Base-by-base conservation (phyloP, 169 alveolate species). In the Babesia ovata region DNA sequence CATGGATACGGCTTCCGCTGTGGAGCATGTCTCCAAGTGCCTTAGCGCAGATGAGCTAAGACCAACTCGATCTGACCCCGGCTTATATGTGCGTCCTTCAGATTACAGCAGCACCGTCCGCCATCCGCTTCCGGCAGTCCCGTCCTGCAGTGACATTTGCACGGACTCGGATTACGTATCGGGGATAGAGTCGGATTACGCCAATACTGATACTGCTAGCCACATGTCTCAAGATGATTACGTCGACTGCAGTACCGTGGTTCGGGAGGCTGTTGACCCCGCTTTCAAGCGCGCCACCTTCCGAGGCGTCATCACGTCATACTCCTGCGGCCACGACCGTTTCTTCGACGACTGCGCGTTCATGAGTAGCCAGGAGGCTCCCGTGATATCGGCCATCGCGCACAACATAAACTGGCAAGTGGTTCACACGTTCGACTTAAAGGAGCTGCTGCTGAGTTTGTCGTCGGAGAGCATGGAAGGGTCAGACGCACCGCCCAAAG, bases 361-460 rank as follows among this genome's bases (percentile, higher is more conserved):
- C 50, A 10, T 45, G n/a, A 16, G n/a, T 16, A 8, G 50, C 59
- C 59, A 2, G 16, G 59, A 52, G 10, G 26, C 33, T 12, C 39
- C 33, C 9, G 45, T 33, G 26, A 17, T 58, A 8, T 44, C 73
- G 14, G 50, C 65, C 28, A 67, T 67, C 45, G 76, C 76, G 1
- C 53, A 36, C 36, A 67, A 67, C 56, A 67, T 67, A 22, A 67
- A 54, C 50, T 53, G 65, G 67, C 50, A 44, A 21, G 39, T 67
- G 16, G 65, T 36, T 0, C 56, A 50, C 28, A 4, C 76, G 12
- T 67, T 36, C 56, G 44, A 67, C 65, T 8, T 67, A 2, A 46
- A 67, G 33, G 65, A 67, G 65, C 21, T 67, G 22, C 6, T 67
- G 65, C 49, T 21, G 57, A 52, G 42, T 45, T 9, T 54, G 21